Evolutionary conservation across 2,329 filamentous ascomycete genomes (phyloP).

Genomic region (Sordariomycetes sp.): DNA sequence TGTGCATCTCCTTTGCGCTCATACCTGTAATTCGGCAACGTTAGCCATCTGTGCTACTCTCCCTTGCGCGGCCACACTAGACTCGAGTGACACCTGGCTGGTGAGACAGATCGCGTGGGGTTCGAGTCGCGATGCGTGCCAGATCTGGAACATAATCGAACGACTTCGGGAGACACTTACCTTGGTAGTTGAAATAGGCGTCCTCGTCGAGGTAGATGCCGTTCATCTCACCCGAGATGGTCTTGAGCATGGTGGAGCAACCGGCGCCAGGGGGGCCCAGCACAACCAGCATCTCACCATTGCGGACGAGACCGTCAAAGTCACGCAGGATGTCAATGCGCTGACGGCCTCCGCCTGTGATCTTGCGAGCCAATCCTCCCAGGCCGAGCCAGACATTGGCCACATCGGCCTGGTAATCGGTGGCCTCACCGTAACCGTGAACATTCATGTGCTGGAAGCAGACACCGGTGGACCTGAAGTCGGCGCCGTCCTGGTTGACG

Average conservation of each 20-base stretch:
- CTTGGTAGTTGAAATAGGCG: conserved; percentile 77
- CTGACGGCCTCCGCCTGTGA: conserved; percentile 43
- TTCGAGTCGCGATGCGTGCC: too few species aligned
- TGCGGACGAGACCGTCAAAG: conserved; percentile 59
- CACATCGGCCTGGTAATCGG: conserved; percentile 64
- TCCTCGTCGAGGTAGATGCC: conserved; percentile 64
- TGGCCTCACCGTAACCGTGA: conserved; percentile 56
- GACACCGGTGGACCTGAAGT: conserved; percentile 53
- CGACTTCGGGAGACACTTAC: too few species aligned
- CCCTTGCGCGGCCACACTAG: neutral
- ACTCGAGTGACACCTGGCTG: neutral
- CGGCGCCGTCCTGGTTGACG: conserved; percentile 39
- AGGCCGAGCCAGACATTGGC: conserved; percentile 49
- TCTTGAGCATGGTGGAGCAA: conserved; percentile 80
- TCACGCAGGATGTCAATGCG: conserved; percentile 60
- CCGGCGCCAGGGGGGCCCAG: conserved; percentile 64
- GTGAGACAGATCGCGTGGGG: conserved; percentile 1
- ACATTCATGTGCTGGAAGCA: conserved; percentile 60
- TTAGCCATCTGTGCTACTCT: conserved; percentile 4
- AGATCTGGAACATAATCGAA: too few species aligned
- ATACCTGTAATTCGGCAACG: conserved; percentile 40
- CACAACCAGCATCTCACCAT: conserved; percentile 69
- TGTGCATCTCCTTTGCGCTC: conserved; percentile 65
- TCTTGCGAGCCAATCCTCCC: conserved; percentile 30
- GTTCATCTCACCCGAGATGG: conserved; percentile 73